Evolutionary conservation across 768 basidiomycete species (phyloP).

Genomic region (Chalciporus chontae): DNA sequence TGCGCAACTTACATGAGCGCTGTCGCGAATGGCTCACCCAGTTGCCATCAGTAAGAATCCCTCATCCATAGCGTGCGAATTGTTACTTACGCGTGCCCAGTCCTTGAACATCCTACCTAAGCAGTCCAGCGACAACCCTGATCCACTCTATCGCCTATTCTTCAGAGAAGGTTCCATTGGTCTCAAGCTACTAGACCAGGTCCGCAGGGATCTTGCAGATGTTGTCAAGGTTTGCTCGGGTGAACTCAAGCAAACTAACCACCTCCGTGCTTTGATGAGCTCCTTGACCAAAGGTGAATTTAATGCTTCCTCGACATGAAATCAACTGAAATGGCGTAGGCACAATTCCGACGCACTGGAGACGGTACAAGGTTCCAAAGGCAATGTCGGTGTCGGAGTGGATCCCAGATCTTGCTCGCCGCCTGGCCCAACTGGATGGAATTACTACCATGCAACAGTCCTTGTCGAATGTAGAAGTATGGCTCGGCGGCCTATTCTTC

Average conservation of each 20-base stretch:
- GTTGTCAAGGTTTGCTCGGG: conserved; percentile 85
- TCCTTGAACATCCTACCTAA: conserved; percentile 62
- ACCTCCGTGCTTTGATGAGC: conserved; percentile 88
- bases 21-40: conserved; percentile 80
- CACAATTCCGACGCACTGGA: conserved; percentile 86
- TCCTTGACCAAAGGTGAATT: conserved; percentile 78
- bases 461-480: conserved; percentile 71
- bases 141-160: conserved; percentile 88
- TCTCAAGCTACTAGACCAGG: conserved; percentile 68
- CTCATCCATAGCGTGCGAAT: neutral
- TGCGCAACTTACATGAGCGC: conserved; percentile 78
- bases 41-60: conserved; percentile 63
- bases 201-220: conserved; percentile 77
- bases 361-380: conserved; percentile 82
- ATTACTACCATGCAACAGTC: conserved; percentile 54
- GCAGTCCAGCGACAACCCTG: conserved; percentile 66
- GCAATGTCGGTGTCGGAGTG: conserved; percentile 80
- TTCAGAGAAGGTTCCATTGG: conserved; percentile 83
- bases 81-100: conserved; percentile 34
- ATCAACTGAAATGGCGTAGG: conserved; percentile 43
- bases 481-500: conserved; percentile 94
- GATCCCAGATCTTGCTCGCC: conserved; percentile 77
- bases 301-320: neutral
- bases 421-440: conserved; percentile 77
- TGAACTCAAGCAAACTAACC: conserved; percentile 91